Evolutionary conservation across 164 flowering plant genomes (phyloP).

Genomic region (Platanus orientalis): DNA sequence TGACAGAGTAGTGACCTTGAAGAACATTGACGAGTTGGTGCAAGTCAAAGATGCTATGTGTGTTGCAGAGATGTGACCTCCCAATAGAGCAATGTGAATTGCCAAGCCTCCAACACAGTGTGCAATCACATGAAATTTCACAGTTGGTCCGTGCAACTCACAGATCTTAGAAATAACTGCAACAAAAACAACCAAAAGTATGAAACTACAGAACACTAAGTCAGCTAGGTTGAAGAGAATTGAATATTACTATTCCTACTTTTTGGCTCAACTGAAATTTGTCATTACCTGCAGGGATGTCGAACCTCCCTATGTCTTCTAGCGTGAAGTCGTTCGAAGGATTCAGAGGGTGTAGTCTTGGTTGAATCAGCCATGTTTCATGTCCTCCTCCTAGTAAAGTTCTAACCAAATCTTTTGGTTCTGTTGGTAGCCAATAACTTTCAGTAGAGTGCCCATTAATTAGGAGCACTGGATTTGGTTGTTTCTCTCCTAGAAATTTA

Average conservation of each 20-base stretch:
- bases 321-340: constrained; percentile 45
- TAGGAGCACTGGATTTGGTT: constrained; percentile 41
- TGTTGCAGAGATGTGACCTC: constrained; percentile 43
- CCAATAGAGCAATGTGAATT: constrained; percentile 60
- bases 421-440: constrained; percentile 55
- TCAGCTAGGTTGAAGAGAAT: no score
- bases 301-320: constrained; percentile 53
- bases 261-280: not conserved
- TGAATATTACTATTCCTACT: no score
- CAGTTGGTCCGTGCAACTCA: constrained; percentile 31
- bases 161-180: constrained; percentile 39
- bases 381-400: constrained; percentile 42
- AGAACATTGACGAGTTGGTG: constrained; percentile 64
- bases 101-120: constrained; percentile 65
- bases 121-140: constrained; percentile 46
- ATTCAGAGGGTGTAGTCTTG: constrained; percentile 49
- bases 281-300: constrained; percentile 52
- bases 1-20: constrained; percentile 38
- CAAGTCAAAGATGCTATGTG: constrained; percentile 49
- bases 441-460: constrained; percentile 55
- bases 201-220: no score
- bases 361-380: constrained; percentile 49
- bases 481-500: constrained; percentile 19
- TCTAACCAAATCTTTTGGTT: constrained; percentile 54
- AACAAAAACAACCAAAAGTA: not conserved